Percentiles rank a stretch among this genome's conserved stretches.
These are phyloP conservation scores for Hemisphaericaspora lyxosophila DNA, from an alignment of 1,139 yeast genomes.

Conservation along the genomic window DNA sequence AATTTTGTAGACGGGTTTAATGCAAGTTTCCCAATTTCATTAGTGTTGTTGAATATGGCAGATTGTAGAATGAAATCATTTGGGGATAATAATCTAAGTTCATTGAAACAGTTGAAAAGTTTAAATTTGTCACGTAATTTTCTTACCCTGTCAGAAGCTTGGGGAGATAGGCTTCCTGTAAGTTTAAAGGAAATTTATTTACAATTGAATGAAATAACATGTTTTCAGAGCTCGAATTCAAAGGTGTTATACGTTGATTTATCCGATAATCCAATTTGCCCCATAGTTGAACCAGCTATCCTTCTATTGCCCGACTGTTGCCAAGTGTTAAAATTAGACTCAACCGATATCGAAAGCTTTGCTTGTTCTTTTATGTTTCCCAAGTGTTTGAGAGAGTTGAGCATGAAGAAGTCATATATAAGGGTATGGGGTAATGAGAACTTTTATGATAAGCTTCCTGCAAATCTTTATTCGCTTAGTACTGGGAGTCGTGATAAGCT, in stretches of 20 bases:
- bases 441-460: background rate
- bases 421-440: background rate
- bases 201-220: background rate
- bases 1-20: background rate
- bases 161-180: background rate
- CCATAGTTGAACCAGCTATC: background rate
- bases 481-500: background rate
- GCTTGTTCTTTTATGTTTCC: background rate
- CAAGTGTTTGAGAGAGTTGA: background rate
- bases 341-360: background rate
- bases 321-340: background rate
- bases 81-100: background rate
- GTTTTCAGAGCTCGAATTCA: background rate
- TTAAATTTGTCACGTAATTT: background rate
- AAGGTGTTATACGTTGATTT: background rate
- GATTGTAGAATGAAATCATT: background rate
- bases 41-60: background rate
- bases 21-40: background rate
- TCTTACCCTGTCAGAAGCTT: background rate
- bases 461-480: background rate
- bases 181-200: constrained; percentile 2
- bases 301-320: background rate
- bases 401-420: background rate
- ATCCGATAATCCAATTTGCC: background rate
- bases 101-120: background rate